A percentile compares a stretch with the other conserved stretches of the same genome.
phyloP scores from a whole-genome alignment of 179 eudicot species.

The Carnegiea gigantea region DNA sequence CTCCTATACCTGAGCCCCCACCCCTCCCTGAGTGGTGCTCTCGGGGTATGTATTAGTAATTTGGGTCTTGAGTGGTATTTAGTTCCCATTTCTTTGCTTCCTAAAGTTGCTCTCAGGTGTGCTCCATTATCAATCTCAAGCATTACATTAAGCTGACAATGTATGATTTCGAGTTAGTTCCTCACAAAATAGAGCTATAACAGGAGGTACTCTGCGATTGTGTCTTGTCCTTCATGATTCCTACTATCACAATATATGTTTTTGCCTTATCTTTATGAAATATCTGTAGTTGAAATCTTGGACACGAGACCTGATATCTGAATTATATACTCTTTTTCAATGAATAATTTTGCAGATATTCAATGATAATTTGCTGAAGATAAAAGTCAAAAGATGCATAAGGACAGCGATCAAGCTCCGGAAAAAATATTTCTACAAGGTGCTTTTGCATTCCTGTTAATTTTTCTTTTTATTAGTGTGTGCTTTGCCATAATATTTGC shows the following conservation, averaged over 20 bases:
- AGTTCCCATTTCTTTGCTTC: background rate
- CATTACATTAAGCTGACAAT: background rate
- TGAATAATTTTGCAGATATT: constrained; percentile 58
- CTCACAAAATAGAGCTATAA: background rate
- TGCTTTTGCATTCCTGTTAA: constrained; percentile 29
- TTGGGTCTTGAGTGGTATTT: background rate
- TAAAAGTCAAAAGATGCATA: constrained; percentile 85
- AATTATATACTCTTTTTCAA: background rate
- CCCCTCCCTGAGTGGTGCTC: background rate
- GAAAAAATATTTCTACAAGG: constrained; percentile 90
- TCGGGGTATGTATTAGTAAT: background rate
- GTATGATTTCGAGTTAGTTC: background rate
- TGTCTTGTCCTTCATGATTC: background rate
- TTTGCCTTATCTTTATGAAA: background rate
- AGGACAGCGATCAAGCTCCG: constrained; percentile 88
- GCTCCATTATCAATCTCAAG: background rate
- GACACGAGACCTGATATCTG: background rate
- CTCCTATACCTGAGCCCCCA: background rate
- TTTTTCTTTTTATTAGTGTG: background rate
- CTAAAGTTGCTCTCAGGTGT: background rate
- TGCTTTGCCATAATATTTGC: background rate
- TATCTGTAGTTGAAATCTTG: background rate
- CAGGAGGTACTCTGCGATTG: background rate
- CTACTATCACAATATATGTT: background rate
- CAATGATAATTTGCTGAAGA: constrained; percentile 80